Percentiles rank a stretch among this genome's conserved stretches.
Conservation (phyloP, 495 filamentous ascomycete genomes). For the Penicillium verhagenii region DNA sequence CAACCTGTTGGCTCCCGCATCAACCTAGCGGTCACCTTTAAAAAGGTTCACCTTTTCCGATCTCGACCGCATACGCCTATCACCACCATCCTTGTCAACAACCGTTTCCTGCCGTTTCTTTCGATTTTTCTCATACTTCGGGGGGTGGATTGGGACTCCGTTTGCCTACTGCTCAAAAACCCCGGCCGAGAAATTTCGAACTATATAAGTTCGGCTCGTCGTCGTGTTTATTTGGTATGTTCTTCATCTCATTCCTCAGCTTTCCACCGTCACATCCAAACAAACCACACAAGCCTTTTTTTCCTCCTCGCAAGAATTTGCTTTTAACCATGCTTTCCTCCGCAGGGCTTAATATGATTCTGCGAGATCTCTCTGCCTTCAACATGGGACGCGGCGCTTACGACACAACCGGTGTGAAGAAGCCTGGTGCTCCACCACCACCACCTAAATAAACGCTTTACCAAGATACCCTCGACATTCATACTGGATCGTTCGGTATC, state of each 20-base stretch:
- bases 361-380: conserved; percentile 44
- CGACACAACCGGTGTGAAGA: conserved; percentile 58
- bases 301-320: background rate
- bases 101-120: conserved; percentile 4
- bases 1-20: conserved; percentile 33
- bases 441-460: conserved; percentile 34
- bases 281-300: background rate
- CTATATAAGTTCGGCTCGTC: conserved; percentile 30
- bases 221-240: conserved; percentile 28
- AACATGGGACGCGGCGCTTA: conserved; percentile 63
- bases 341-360: conserved; percentile 51
- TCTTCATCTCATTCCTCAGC: conserved; percentile 20
- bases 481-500: conserved; percentile 8
- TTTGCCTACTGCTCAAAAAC: conserved; percentile 18
- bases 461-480: conserved; percentile 15
- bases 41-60: conserved; percentile 41
- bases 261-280: conserved; percentile 10
- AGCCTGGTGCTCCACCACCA: conserved; percentile 53
- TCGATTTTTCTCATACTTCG: conserved; percentile 13
- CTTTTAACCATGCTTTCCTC: conserved; percentile 34
- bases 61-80: conserved; percentile 41
- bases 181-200: conserved; percentile 14
- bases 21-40: conserved; percentile 38
- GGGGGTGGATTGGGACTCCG: conserved; percentile 29
- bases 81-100: conserved; percentile 29